Evolutionary conservation across 306 rosid genomes (phyloP).

Genomic region (Cucumis cinereus): DNA sequence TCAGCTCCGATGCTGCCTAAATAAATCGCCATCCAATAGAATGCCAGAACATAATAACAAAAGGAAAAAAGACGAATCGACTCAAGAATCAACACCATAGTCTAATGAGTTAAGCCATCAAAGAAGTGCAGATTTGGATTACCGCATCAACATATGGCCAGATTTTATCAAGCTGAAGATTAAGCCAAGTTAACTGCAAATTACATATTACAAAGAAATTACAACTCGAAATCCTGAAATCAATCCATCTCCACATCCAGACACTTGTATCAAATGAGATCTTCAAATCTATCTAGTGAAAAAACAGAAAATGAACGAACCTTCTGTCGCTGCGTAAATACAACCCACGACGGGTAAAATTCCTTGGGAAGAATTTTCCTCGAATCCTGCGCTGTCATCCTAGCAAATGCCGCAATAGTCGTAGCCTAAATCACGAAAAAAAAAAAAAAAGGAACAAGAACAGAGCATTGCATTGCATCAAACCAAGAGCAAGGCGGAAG

Average conservation of each 20-base stretch:
- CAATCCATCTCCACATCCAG: neutral
- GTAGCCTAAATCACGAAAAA: constrained; percentile 33
- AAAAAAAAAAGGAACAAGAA: neutral
- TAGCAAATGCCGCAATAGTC: constrained; percentile 63
- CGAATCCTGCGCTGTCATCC: constrained; percentile 77
- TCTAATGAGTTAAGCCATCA: neutral
- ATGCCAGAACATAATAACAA: neutral
- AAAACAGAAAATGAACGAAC: constrained; percentile 15
- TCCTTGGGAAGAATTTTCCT: constrained; percentile 48
- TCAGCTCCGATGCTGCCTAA: constrained; percentile 82
- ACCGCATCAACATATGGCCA: constrained; percentile 86
- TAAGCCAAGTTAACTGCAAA: constrained; percentile 77
- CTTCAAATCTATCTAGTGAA: neutral
- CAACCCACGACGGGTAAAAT: constrained; percentile 76
- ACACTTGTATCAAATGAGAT: neutral
- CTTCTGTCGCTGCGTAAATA: constrained; percentile 67
- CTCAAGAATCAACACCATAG: neutral
- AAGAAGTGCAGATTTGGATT: constrained; percentile 9
- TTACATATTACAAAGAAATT: constrained; percentile 14
- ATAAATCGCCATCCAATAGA: neutral
- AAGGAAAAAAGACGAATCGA: neutral
- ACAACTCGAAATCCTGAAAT: constrained; percentile 9
- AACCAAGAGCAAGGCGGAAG: neutral
- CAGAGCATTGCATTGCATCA: neutral
- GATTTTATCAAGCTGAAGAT: constrained; percentile 39